phyloP scores from a whole-genome alignment of 2,329 filamentous ascomycete genomes.

The Colletotrichum plurivorum region DNA sequence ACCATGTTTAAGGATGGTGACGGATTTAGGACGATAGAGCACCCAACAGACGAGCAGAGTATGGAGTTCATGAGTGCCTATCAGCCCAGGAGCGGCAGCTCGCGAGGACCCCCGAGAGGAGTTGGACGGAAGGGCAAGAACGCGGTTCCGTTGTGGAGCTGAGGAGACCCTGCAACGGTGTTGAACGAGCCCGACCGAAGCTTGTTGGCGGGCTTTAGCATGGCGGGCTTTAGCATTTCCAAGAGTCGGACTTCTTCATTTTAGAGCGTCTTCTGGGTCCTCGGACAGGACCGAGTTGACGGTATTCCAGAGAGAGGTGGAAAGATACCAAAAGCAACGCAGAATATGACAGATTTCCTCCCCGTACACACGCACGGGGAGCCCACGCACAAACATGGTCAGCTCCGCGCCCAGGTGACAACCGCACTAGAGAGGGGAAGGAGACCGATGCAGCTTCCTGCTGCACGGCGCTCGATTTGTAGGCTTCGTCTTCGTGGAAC shows the following conservation, averaged over 20 bases:
- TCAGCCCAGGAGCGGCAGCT: constrained; percentile 39
- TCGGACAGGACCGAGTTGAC: not conserved
- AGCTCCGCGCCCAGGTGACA: not conserved
- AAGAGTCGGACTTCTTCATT: constrained; percentile 1
- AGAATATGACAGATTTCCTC: not conserved
- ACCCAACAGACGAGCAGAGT: constrained; percentile 46
- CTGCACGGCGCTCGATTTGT: constrained; percentile 32
- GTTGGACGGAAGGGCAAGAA: constrained; percentile 36
- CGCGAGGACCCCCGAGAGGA: constrained; percentile 27
- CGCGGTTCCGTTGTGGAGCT: constrained; percentile 33
- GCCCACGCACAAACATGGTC: not conserved
- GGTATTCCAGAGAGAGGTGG: not conserved
- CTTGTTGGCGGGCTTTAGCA: not conserved
- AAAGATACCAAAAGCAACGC: constrained; percentile 31
- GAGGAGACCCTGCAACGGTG: not conserved
- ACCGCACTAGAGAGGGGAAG: not conserved
- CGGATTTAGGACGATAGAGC: constrained; percentile 66
- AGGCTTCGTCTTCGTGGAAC: constrained; percentile 20
- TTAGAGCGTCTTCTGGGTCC: not conserved
- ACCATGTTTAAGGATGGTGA: constrained; percentile 85
- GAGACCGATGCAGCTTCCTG: constrained; percentile 30
- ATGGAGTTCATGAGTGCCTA: constrained; percentile 46
- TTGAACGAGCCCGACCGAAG: too few species aligned
- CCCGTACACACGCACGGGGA: not conserved
- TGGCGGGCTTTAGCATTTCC: not conserved